A percentile compares a stretch with the other conserved stretches of the same genome.
Evolutionary conservation across 169 alveolate genomes (phyloP).

Genomic region (Cryptosporidium meleagridis): DNA sequence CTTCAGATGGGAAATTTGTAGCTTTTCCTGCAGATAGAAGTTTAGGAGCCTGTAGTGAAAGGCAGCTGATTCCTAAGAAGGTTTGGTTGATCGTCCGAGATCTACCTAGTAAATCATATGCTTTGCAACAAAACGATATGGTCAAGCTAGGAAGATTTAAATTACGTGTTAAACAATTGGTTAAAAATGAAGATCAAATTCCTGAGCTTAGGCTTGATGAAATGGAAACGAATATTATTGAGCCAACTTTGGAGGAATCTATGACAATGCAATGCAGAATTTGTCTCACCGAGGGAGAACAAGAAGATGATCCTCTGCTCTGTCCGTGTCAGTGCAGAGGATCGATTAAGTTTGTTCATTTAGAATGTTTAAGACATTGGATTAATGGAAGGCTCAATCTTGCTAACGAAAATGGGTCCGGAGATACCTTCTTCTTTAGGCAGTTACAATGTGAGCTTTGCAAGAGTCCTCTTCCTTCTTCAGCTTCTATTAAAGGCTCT

Average conservation of each 20-base stretch:
- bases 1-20: conserved; percentile 66
- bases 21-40: conserved; percentile 75
- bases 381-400: conserved; percentile 89
- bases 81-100: conserved; percentile 92
- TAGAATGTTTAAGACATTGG: conserved; percentile 95
- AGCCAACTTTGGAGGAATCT: conserved; percentile 63
- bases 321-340: conserved; percentile 94
- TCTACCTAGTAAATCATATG: conserved; percentile 84
- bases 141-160: conserved; percentile 93
- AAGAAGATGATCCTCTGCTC: conserved; percentile 86
- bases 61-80: conserved; percentile 84
- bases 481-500: conserved; percentile 80
- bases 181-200: conserved; percentile 69
- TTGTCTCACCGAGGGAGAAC: conserved; percentile 91
- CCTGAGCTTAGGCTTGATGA: conserved; percentile 68
- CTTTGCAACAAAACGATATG: conserved; percentile 91
- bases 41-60: conserved; percentile 36
- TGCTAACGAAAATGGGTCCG: conserved; percentile 76
- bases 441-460: conserved; percentile 89
- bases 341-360: conserved; percentile 93
- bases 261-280: conserved; percentile 89
- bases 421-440: conserved; percentile 82
- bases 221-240: conserved; percentile 54
- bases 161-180: conserved; percentile 89
- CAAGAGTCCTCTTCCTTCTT: conserved; percentile 85